Percentiles rank a stretch among this genome's conserved stretches.
Conservation (phyloP, 441 rosid genomes). For the Adansonia madagascariensis region DNA sequence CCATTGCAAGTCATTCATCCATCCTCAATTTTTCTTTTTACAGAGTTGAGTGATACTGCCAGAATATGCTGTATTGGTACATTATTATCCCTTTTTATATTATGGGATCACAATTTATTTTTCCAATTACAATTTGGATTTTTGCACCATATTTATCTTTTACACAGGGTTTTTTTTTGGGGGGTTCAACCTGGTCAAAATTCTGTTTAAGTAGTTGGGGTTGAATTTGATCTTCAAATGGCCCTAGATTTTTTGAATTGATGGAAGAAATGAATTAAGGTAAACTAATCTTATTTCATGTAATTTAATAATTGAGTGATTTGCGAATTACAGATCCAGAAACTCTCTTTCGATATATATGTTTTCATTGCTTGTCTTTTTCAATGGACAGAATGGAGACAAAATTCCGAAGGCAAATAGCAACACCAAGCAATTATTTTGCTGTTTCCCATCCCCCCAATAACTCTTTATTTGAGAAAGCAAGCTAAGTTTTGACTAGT, state of each 20-base stretch:
- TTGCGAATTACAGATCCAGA: not conserved
- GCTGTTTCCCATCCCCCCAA: constrained; percentile 27
- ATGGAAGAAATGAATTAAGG: no score
- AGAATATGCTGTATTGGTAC: constrained; percentile 26
- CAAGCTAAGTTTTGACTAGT: not conserved
- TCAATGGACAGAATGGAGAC: constrained; percentile 22
- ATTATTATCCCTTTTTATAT: constrained; percentile 2
- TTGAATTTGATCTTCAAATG: not conserved
- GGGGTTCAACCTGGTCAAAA: no score
- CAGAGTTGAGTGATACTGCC: constrained; percentile 28
- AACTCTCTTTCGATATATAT: not conserved
- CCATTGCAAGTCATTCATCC: constrained; percentile 24
- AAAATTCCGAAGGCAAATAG: constrained; percentile 20
- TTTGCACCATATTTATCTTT: no score
- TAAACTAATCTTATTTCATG: no score
- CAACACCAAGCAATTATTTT: constrained; percentile 15
- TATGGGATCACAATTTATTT: not conserved
- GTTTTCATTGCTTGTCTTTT: not conserved
- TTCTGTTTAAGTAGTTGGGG: not conserved
- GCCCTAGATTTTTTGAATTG: not conserved
- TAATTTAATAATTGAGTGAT: not conserved
- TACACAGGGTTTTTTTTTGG: no score
- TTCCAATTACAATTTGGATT: not conserved
- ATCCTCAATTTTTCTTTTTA: not conserved
- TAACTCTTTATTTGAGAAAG: constrained; percentile 32